Percentiles rank a stretch among this genome's conserved stretches.
phyloP scores from a whole-genome alignment of 106 monocot genomes.

The Chionographis japonica region DNA sequence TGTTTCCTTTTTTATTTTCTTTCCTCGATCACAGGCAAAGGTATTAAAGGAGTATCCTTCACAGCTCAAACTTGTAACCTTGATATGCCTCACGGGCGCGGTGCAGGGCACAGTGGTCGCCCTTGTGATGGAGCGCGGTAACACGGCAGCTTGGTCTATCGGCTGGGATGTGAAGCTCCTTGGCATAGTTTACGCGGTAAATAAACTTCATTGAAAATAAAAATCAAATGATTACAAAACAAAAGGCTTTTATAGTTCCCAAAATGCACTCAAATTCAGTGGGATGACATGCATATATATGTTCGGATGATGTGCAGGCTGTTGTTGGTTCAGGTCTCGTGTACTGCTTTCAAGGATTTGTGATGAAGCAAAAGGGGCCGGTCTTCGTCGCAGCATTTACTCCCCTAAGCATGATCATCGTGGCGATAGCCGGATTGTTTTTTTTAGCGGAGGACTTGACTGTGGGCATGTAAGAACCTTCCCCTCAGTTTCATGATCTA shows the following conservation, averaged over 20 bases:
- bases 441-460: conserved; percentile 1
- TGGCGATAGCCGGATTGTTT: background rate
- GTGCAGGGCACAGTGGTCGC: background rate
- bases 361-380: background rate
- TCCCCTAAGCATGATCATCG: conserved; percentile 1
- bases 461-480: conserved; percentile 1
- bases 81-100: background rate
- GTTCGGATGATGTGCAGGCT: background rate
- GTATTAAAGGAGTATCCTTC: background rate
- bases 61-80: background rate
- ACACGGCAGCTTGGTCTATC: background rate
- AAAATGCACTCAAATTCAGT: background rate
- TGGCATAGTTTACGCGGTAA: conserved; percentile 1
- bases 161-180: background rate
- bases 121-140: background rate
- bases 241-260: background rate
- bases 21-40: background rate
- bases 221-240: no score
- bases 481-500: background rate
- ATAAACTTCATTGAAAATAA: background rate
- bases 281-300: background rate
- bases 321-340: conserved; percentile 1
- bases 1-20: background rate
- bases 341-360: background rate
- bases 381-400: conserved; percentile 1